phyloP scores from a whole-genome alignment of 306 rosid genomes.

The Pyrus bretschneideri region DNA sequence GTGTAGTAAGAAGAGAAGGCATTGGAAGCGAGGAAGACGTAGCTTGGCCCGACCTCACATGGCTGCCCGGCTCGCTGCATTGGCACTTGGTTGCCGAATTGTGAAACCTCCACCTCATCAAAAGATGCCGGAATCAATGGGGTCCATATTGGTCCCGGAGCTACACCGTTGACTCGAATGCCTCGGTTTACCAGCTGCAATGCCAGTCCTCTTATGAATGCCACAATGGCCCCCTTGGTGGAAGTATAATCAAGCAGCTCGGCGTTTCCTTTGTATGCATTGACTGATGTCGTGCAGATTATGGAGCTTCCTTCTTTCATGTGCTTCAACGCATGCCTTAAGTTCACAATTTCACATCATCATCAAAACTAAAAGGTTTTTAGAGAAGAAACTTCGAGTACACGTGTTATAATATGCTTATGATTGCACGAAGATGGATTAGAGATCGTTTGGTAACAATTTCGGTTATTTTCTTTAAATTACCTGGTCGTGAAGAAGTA shows the following conservation, averaged over 20 bases:
- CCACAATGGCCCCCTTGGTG: slow-evolving; percentile 70
- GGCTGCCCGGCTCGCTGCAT: slow-evolving; percentile 87
- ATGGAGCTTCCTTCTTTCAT: slow-evolving; percentile 75
- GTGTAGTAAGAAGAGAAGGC: slow-evolving; percentile 58
- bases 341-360: neutral
- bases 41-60: slow-evolving; percentile 63
- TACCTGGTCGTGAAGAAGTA: slow-evolving; percentile 58
- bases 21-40: slow-evolving; percentile 66
- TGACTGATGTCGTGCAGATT: slow-evolving; percentile 66
- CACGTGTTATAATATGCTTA: too few species aligned
- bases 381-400: too few species aligned
- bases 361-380: too few species aligned
- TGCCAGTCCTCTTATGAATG: slow-evolving; percentile 61
- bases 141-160: slow-evolving; percentile 86
- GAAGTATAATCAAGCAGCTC: slow-evolving; percentile 52
- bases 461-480: neutral
- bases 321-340: slow-evolving; percentile 67
- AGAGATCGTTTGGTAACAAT: neutral
- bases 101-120: slow-evolving; percentile 18
- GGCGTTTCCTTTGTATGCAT: slow-evolving; percentile 48
- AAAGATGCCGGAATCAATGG: slow-evolving; percentile 51
- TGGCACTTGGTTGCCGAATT: slow-evolving; percentile 40
- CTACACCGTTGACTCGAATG: slow-evolving; percentile 75
- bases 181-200: slow-evolving; percentile 46
- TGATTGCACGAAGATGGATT: too few species aligned